phyloP scores from a whole-genome alignment of 768 basidiomycete genomes.

The Coprinellus micaceus region DNA sequence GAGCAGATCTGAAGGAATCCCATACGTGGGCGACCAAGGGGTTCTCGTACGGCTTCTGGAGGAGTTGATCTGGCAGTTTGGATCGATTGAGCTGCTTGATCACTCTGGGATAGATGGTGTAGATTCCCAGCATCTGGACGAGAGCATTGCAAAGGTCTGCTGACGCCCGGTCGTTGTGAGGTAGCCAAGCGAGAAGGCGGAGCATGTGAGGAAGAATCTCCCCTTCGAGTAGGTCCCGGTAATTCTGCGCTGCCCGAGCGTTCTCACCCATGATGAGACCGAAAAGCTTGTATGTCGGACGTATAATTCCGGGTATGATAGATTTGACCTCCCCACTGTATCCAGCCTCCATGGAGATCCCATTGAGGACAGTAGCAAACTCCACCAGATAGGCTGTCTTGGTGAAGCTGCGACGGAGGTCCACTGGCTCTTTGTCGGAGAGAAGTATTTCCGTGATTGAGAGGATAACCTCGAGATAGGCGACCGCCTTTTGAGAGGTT shows the following conservation, averaged over 20 bases:
- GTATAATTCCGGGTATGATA: not conserved
- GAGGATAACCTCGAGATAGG: not conserved
- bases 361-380: not conserved
- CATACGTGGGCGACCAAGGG: too few relatives aligned
- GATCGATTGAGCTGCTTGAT: too few relatives aligned
- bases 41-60: too few relatives aligned
- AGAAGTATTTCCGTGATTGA: not conserved
- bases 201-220: not conserved
- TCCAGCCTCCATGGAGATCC: not conserved
- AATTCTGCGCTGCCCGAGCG: not conserved
- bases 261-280: not conserved
- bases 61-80: too few relatives aligned
- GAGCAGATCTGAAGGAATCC: too few relatives aligned
- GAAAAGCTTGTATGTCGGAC: not conserved
- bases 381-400: not conserved
- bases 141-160: not conserved
- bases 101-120: not conserved
- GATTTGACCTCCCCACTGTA: not conserved
- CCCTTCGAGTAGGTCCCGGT: not conserved
- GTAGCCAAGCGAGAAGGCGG: not conserved
- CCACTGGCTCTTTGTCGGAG: not conserved
- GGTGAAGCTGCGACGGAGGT: not conserved
- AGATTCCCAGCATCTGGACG: not conserved
- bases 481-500: not conserved
- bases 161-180: not conserved